Conservation (phyloP, 2,329 filamentous ascomycete species). For the Pestalotiopsis sp. region DNA sequence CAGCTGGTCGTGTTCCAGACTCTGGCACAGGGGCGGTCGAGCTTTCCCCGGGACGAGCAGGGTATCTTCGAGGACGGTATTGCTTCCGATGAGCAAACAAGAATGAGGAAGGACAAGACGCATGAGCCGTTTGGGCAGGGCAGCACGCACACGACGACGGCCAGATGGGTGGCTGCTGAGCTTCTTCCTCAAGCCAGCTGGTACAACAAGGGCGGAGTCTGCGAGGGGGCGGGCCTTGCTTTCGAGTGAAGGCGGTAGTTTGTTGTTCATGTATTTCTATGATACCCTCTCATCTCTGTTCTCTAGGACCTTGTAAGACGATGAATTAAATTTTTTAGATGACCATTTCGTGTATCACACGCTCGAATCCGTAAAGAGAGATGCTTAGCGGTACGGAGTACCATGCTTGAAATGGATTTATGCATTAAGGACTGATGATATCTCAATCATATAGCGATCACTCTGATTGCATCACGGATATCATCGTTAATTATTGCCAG, state of each 20-base stretch:
- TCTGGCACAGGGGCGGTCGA: constrained; percentile 54
- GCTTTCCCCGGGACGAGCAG: constrained; percentile 39
- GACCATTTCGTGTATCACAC: no score
- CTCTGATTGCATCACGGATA: no score
- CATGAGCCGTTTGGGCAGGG: constrained; percentile 58
- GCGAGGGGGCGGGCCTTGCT: constrained; percentile 45
- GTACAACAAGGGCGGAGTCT: constrained; percentile 53
- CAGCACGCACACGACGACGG: constrained; percentile 59
- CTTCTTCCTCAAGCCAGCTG: constrained; percentile 52
- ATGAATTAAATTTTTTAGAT: no score
- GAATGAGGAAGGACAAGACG: constrained; percentile 44
- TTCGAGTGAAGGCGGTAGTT: background rate
- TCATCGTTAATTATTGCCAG: no score
- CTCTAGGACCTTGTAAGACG: background rate
- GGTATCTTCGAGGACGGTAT: constrained; percentile 20
- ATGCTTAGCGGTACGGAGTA: no score
- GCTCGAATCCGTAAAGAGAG: no score
- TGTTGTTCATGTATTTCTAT: background rate
- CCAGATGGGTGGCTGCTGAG: constrained; percentile 59
- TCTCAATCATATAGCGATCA: no score
- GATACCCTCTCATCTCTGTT: background rate
- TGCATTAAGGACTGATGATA: no score
- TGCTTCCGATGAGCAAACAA: constrained; percentile 25
- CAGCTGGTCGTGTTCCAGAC: constrained; percentile 64
- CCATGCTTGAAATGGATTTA: no score